phyloP scores from a whole-genome alignment of 164 flowering plant genomes.

The Nelumbo lutea region DNA sequence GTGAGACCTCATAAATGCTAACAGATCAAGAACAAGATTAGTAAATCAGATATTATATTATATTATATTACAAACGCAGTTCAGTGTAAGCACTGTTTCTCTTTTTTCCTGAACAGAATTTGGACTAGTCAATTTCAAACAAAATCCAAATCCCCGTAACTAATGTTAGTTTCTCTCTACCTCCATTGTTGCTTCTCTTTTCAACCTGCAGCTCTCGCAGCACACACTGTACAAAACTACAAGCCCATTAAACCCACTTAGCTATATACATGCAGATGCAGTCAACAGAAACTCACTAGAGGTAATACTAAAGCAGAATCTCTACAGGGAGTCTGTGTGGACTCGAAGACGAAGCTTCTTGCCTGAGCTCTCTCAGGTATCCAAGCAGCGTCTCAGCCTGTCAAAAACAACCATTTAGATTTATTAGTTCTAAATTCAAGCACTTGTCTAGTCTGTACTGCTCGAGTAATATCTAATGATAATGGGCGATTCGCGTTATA shows the following conservation, averaged over 20 bases:
- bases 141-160: constrained; percentile 27
- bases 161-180: background rate
- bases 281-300: background rate
- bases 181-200: background rate
- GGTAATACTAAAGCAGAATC: background rate
- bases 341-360: constrained; percentile 53
- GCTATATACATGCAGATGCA: constrained; percentile 12
- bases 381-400: constrained; percentile 86
- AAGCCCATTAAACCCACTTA: background rate
- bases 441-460: too few relatives aligned
- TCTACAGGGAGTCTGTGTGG: constrained; percentile 14
- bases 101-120: constrained; percentile 9
- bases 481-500: too few relatives aligned
- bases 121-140: constrained; percentile 21
- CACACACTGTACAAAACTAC: constrained; percentile 21
- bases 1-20: too few relatives aligned
- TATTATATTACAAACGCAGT: background rate
- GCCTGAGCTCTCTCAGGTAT: constrained; percentile 79
- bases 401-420: constrained; percentile 4
- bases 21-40: too few relatives aligned
- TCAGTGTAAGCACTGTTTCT: background rate
- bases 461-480: too few relatives aligned
- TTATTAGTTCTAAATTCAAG: too few relatives aligned
- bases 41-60: too few relatives aligned
- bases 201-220: background rate